Conservation (phyloP, 1,284 basidiomycete genomes). For the Earliella scabrosa region DNA sequence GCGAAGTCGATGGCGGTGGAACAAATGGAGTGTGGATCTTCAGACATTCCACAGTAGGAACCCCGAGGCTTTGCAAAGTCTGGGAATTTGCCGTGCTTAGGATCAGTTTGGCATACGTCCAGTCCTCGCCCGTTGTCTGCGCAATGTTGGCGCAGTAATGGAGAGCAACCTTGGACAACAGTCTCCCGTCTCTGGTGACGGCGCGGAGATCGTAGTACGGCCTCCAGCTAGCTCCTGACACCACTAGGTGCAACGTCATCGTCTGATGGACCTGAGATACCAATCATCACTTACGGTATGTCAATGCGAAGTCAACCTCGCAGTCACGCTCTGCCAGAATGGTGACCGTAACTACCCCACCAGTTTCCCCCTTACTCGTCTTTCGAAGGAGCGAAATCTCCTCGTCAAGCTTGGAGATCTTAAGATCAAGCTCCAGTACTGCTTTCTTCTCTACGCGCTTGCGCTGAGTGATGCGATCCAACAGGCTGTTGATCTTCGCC, state of each 20-base stretch:
- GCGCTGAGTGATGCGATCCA: not conserved
- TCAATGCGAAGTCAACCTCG: conserved; percentile 30
- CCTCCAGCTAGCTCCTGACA: conserved; percentile 51
- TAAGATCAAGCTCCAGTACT: not conserved
- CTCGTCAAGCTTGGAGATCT: conserved; percentile 5
- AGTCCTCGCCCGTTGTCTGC: conserved; percentile 66
- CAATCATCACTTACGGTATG: not conserved
- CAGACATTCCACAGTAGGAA: not conserved
- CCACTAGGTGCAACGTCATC: conserved; percentile 41
- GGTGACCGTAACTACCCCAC: conserved; percentile 12
- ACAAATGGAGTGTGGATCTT: too few relatives aligned
- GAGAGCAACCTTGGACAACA: conserved; percentile 41
- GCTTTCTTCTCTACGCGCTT: not conserved
- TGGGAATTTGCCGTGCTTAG: conserved; percentile 9
- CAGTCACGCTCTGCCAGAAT: conserved; percentile 15
- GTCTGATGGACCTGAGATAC: too few relatives aligned
- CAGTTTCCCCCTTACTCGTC: not conserved
- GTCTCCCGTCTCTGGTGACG: conserved; percentile 27
- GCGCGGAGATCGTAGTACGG: conserved; percentile 63
- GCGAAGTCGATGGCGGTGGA: too few relatives aligned
- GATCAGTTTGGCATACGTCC: too few relatives aligned
- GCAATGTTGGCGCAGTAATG: conserved; percentile 58
- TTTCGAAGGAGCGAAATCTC: conserved; percentile 1
- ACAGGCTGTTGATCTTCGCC: not conserved
- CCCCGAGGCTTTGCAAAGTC: conserved; percentile 1